Base-by-base conservation (phyloP, 129 eudicot genomes). In the sunflower (Helianthus annuus) region DNA sequence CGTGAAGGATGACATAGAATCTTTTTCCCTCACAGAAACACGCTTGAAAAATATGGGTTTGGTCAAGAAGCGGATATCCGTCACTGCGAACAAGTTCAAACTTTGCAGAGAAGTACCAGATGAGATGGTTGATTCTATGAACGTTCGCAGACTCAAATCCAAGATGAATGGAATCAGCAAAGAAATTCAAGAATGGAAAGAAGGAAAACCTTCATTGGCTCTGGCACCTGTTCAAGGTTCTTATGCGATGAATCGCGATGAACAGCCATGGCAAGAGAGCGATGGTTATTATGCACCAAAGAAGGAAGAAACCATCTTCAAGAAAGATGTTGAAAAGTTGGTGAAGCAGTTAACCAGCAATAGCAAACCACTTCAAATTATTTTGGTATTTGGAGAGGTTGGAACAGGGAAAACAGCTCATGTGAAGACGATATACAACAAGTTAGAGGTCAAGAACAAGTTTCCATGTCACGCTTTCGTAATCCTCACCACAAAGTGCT, bases 351-450 rank as follows among this genome's bases (percentile, higher is more conserved):
- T 70, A 51, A 48, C 66, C 10, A 52, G 71, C 69, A 55, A 77
- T 36, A 70, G 44, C 39, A 40, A 63, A 63, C 82, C 66, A 29
- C 82, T 70, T 53, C 66, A 71, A 70, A 62, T 79, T 34, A 59
- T 83, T 6, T 75, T 78, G 22, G 79, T 75, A 13, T 69, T 58
- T 65, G 87, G 87, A 17, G 79, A 74, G 69, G 44, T 66, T 32
- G 83, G 83, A 6, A 24, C 38, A 9, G 87, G 87, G 48, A 83
- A 83, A 73, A 71, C 84, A 4, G 63, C 82, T 9, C 65, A 76
- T 17, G 82, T 80, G 7, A 79, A 73, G 61, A 61, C 48, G n/a
- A 64, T 85, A 27, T 85, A 79, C 61, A 53, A 76, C 74, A 70
- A 76, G 51, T 65, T 10, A 42, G 24, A 14, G n/a, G 70, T 64